phyloP scores from a whole-genome alignment of 768 basidiomycete species.

The Russula dissimulans region DNA sequence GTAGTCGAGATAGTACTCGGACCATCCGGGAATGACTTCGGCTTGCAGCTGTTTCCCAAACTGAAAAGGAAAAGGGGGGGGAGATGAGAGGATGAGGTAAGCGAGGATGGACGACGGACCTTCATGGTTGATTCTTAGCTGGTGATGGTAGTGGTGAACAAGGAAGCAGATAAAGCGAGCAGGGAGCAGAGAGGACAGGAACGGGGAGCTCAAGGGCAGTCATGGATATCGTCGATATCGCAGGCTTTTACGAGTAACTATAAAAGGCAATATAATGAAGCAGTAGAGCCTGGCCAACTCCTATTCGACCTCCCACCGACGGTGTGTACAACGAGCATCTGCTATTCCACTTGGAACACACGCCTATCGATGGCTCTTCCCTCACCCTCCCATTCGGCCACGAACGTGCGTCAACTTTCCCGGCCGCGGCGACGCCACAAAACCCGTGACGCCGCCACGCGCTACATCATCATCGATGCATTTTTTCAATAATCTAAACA shows the following conservation, averaged over 20 bases:
- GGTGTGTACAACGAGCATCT: background rate
- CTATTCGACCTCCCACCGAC: background rate
- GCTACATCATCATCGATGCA: too few relatives aligned
- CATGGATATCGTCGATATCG: background rate
- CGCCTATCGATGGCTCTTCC: constrained; percentile 12
- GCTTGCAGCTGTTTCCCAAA: constrained; percentile 98
- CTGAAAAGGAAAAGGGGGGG: constrained; percentile 33
- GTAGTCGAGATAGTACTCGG: constrained; percentile 92
- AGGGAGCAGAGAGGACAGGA: background rate
- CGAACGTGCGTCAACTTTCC: constrained; percentile 40
- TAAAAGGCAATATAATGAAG: background rate
- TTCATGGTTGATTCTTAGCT: constrained; percentile 24
- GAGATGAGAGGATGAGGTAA: background rate
- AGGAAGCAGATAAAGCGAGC: background rate
- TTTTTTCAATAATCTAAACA: background rate
- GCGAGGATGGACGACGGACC: constrained; percentile 18
- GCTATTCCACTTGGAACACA: background rate
- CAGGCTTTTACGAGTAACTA: background rate
- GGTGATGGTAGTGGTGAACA: background rate
- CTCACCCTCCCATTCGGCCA: constrained; percentile 17
- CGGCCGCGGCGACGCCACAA: constrained; percentile 7
- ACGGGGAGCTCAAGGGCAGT: background rate
- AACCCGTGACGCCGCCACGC: constrained; percentile 3
- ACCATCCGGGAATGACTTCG: constrained; percentile 97
- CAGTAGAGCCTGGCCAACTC: background rate